Evolutionary conservation across 257 asterid species (phyloP), one percentile per base, ranked within the genome.

Genomic region (Prunella vulgaris): DNA sequence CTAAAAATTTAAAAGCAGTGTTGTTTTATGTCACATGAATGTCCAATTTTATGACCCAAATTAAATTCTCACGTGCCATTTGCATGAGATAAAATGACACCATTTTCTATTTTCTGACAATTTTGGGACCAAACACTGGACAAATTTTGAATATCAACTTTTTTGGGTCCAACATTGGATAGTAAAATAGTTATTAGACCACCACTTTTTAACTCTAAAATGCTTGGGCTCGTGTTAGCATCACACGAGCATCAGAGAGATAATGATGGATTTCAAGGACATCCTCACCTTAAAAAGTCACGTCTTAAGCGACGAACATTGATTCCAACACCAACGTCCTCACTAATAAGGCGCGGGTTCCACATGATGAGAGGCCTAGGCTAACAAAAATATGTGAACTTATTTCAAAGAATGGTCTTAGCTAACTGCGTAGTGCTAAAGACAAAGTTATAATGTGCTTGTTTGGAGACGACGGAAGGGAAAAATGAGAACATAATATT

Each of bases 311-410:
- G 78, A 68, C 98, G 93, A 59, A 88, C 97, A 70, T 88, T 93
- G 79, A 90, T 85, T 51, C 98, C 97, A 30, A 93, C 93, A 77
- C 98, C 98, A 40, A 93, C 98, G 68, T 90, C 98, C 82, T 88
- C 96, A 74, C 98, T 93, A 63, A 93, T 56, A 80, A 93, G 96
- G 78, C 92, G 93, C 1, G 98, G 98, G 73, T 93, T 93, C 98
- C 98, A 93, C 98, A 93, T 93, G 89, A 93, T 83, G 74, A 93
- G 97, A 80, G 98, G 96, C 87, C 96, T 93, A 84, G 97, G 97
- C 98, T 93, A 86, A 80, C 78, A 81, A 71, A 65, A 75, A 42
- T 64, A 74, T 64, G 66, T 60, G 64, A 70, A 72, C 83, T 70
- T 63, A 75, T 71, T 54, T 64, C 80, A 74, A 71, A 56, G 69